Percentiles rank a stretch among this genome's conserved stretches.
These are phyloP conservation scores for Phoenix dactylifera DNA, from an alignment of 176 grass and related monocot genomes.

Conservation along the genomic window DNA sequence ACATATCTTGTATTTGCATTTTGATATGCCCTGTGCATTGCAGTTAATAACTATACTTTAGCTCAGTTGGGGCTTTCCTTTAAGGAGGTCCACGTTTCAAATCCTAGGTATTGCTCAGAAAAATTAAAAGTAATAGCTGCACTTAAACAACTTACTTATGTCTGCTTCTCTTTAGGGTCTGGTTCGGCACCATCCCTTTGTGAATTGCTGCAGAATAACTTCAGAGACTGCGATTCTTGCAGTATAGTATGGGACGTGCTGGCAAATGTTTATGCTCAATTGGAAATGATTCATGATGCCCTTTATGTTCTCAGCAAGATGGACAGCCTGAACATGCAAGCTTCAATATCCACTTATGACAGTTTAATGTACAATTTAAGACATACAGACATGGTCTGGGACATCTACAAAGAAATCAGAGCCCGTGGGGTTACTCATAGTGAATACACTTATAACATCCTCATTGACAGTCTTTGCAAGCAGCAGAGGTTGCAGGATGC, in stretches of 20 bases:
- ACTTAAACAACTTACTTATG: too few species aligned
- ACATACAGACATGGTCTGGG: constrained; percentile 32
- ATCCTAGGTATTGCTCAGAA: too few species aligned
- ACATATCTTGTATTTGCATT: not conserved
- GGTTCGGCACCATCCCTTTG: too few species aligned
- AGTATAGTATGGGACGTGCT: constrained; percentile 60
- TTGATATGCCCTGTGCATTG: not conserved
- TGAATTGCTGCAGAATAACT: too few species aligned
- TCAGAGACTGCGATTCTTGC: too few species aligned
- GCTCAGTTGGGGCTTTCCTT: not conserved
- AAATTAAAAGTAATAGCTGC: too few species aligned
- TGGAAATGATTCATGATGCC: constrained; percentile 55
- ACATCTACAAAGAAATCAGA: constrained; percentile 65
- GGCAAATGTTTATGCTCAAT: constrained; percentile 60
- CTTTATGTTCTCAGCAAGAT: constrained; percentile 75
- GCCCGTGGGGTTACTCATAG: constrained; percentile 41
- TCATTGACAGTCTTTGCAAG: constrained; percentile 80
- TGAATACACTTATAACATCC: constrained; percentile 47
- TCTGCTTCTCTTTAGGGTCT: too few species aligned
- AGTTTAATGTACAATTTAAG: constrained; percentile 54
- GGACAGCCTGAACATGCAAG: constrained; percentile 64
- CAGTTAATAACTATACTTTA: not conserved
- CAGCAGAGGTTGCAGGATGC: constrained; percentile 57
- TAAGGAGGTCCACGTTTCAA: not conserved
- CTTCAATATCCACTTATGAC: constrained; percentile 58